Evolutionary conservation across 768 basidiomycete genomes (phyloP).

Genomic region (Tylopilus vinaceipallidus): DNA sequence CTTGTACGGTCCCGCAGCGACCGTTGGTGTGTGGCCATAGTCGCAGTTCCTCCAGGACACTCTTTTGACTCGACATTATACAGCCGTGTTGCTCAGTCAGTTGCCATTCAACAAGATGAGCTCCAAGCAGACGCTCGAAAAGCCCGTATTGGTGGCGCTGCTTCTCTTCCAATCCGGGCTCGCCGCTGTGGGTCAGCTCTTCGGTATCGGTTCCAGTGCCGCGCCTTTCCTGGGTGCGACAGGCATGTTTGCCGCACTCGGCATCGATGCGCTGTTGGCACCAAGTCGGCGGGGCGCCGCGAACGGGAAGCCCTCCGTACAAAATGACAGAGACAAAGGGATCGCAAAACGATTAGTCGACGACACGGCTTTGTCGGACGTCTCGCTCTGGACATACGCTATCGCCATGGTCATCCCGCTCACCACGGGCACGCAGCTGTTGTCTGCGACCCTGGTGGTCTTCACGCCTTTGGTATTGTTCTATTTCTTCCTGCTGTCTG

Average conservation of each 20-base stretch:
- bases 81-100: slow-evolving; percentile 67
- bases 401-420: slow-evolving; percentile 57
- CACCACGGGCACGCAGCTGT: slow-evolving; percentile 54
- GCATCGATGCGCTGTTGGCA: slow-evolving; percentile 46
- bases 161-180: slow-evolving; percentile 57
- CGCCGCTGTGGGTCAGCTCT: slow-evolving; percentile 59
- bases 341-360: background rate
- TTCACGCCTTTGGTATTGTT: slow-evolving; percentile 80
- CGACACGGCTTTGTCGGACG: slow-evolving; percentile 24
- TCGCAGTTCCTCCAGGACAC: background rate
- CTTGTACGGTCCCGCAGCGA: slow-evolving; percentile 73
- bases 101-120: slow-evolving; percentile 40
- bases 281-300: slow-evolving; percentile 18
- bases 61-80: background rate
- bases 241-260: slow-evolving; percentile 56
- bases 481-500: background rate
- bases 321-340: slow-evolving; percentile 1
- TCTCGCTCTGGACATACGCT: slow-evolving; percentile 64
- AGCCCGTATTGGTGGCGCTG: slow-evolving; percentile 55
- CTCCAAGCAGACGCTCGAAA: slow-evolving; percentile 47
- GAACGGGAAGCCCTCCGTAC: background rate
- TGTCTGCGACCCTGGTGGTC: slow-evolving; percentile 69
- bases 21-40: slow-evolving; percentile 53
- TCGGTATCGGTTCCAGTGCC: slow-evolving; percentile 74
- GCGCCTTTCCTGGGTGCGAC: slow-evolving; percentile 63